Evolutionary conservation across 2,329 filamentous ascomycete genomes (phyloP), one percentile per base, ranked within the genome.

Genomic region (Trichoderma koningii): DNA sequence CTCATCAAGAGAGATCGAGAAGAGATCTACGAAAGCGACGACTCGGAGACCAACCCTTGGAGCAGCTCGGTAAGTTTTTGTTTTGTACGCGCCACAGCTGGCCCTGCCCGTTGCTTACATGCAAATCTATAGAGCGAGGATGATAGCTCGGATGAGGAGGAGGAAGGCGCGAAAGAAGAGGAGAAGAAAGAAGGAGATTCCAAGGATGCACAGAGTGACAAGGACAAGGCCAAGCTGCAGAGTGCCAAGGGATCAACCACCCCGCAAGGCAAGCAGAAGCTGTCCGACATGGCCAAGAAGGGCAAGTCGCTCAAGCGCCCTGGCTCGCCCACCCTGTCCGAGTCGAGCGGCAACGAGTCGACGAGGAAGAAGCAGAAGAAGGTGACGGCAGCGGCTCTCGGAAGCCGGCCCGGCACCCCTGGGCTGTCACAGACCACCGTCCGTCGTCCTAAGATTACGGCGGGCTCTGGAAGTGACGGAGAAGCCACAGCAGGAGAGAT

Each of bases 311-410:
- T 94, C 60, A 97, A 97, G 79, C 88, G 94, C 34, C 85, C 91
- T 38, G 92, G 93, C 19, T 97, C 93, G 17, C 92, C 93, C 3
- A 90, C 93, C 69, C 83, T 91, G 38, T 97, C 93, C 2, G 94
- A 98, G 74, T 92, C 92, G 10, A 96, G 92, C 74, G 94, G 92
- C 61, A 96, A 93, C 70, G 94, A 98, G 75, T 94, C 91, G 0
- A 87, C 88, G 26, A 89, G 95, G 78, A 92, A 91, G 80, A 86
- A 85, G 74, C 86, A 90, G 73, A 91, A 89, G 79, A 90, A 89
- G 74, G 84, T 86, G 67, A 77, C 77, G 1, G 76, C 74, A 3
- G 73, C 79, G 17, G 82, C 83, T 15, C 75, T 81, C 2, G 80
- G 79, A 61, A 87, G 85, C 66, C 83, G 85, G 21, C 80, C 83